Evolutionary conservation across 306 rosid species (phyloP).

Genomic region (Ormosia semicastrata): DNA sequence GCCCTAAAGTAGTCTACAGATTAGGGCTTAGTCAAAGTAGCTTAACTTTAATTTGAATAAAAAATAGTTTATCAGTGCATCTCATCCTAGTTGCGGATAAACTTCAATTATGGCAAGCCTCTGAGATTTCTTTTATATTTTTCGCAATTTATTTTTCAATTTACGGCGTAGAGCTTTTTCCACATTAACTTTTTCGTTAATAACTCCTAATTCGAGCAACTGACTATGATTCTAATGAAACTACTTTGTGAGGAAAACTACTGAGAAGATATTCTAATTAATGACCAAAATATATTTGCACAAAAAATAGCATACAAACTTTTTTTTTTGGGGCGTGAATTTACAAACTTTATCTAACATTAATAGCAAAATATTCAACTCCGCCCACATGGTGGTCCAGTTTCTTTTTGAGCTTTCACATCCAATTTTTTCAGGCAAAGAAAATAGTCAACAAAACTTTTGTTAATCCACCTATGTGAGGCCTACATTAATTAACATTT

Average conservation of each 20-base stretch:
- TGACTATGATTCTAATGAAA: background rate
- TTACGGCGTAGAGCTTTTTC: background rate
- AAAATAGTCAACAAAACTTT: slow-evolving; percentile 2
- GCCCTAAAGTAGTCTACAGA: slow-evolving; percentile 21
- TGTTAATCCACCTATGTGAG: background rate
- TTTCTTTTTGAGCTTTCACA: background rate
- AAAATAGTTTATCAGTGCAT: background rate
- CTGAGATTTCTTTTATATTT: background rate
- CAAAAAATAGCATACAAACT: background rate
- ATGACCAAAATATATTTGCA: background rate
- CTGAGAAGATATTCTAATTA: background rate
- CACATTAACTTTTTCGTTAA: background rate
- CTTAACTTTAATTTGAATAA: background rate
- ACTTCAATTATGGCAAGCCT: background rate
- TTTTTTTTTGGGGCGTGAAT: background rate
- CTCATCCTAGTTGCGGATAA: background rate
- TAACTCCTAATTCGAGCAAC: background rate
- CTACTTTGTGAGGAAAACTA: background rate
- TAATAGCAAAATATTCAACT: slow-evolving; percentile 10
- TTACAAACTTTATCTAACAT: background rate
- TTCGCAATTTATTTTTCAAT: background rate
- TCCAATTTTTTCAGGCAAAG: slow-evolving; percentile 1
- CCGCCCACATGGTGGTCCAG: slow-evolving; percentile 45
- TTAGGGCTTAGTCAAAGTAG: slow-evolving; percentile 6
- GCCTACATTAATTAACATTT: background rate